Conservation (phyloP, 345 rosid genomes). For the Nasturtium officinale region DNA sequence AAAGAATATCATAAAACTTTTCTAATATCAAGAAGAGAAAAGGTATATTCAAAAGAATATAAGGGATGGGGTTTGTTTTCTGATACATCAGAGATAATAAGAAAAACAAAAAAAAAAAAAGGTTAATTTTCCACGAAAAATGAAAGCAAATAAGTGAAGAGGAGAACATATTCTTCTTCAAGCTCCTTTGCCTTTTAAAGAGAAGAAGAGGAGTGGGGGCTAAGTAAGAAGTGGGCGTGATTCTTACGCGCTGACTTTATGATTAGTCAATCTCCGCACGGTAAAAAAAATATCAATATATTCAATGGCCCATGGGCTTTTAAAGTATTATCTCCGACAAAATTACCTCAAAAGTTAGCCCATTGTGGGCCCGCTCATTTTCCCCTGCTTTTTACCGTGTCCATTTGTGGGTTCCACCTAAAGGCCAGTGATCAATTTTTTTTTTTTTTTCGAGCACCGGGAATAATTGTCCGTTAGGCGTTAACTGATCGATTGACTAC, state of each 20-base stretch:
- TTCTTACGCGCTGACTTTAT: constrained; percentile 54
- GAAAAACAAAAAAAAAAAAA: not conserved
- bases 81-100: not conserved
- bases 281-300: constrained; percentile 14
- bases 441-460: not conserved
- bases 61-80: constrained; percentile 22
- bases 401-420: constrained; percentile 40
- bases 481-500: not conserved
- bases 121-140: constrained; percentile 18
- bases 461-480: constrained; percentile 14
- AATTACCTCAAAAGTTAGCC: constrained; percentile 43
- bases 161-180: constrained; percentile 58
- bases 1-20: constrained; percentile 11
- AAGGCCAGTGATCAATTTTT: constrained; percentile 28
- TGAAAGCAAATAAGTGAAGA: constrained; percentile 42
- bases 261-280: constrained; percentile 43
- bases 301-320: constrained; percentile 43
- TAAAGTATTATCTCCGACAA: constrained; percentile 46
- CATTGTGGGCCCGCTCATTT: constrained; percentile 29
- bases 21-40: not conserved
- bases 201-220: constrained; percentile 26
- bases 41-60: constrained; percentile 39
- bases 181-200: constrained; percentile 18
- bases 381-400: constrained; percentile 32
- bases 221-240: constrained; percentile 55